Conservation (phyloP, 2,329 filamentous ascomycete genomes). For the Trichophyton verrucosum region DNA sequence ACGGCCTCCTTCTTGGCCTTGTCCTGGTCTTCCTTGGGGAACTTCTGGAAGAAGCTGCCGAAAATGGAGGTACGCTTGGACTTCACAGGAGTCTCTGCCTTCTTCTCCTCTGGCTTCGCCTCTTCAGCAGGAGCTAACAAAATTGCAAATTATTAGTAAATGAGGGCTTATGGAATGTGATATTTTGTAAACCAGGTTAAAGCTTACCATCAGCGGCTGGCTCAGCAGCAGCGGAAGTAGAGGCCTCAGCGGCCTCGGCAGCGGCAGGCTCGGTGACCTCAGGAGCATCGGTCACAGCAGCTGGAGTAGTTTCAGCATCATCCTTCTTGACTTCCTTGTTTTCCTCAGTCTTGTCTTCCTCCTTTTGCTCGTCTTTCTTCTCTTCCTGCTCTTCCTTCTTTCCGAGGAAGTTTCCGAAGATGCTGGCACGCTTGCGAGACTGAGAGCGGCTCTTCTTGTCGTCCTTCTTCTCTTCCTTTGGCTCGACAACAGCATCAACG, state of each 20-base stretch:
- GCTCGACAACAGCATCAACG: slow-evolving; percentile 24
- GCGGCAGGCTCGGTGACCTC: slow-evolving; percentile 27
- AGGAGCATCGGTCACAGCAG: slow-evolving; percentile 31
- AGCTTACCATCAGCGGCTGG: slow-evolving; percentile 26
- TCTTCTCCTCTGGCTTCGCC: slow-evolving; percentile 42
- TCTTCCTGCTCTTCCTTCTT: slow-evolving; percentile 47
- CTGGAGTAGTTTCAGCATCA: slow-evolving; percentile 28
- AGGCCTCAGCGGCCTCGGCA: slow-evolving; percentile 18
- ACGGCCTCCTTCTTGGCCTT: slow-evolving; percentile 38
- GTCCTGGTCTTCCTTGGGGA: slow-evolving; percentile 29
- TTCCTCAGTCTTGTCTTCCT: slow-evolving; percentile 31
- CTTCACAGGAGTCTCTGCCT: slow-evolving; percentile 40
- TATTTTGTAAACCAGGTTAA: slow-evolving; percentile 12
- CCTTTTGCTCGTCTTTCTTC: slow-evolving; percentile 19
- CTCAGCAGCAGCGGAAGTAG: slow-evolving; percentile 21
- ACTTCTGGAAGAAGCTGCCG: slow-evolving; percentile 64
- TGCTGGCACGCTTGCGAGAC: slow-evolving; percentile 48
- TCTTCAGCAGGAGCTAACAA: slow-evolving; percentile 34
- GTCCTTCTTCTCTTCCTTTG: slow-evolving; percentile 20
- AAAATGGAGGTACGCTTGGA: slow-evolving; percentile 78
- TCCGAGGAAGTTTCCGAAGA: slow-evolving; percentile 46
- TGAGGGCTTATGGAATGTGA: slow-evolving; percentile 9
- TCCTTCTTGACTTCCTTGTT: slow-evolving; percentile 20
- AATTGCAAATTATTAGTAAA: slow-evolving; percentile 8
- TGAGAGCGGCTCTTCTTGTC: slow-evolving; percentile 44